Percentiles rank a stretch among this genome's conserved stretches.
Evolutionary conservation across 257 asterid genomes (phyloP).

Genomic region (Paraleonurus japonicus): DNA sequence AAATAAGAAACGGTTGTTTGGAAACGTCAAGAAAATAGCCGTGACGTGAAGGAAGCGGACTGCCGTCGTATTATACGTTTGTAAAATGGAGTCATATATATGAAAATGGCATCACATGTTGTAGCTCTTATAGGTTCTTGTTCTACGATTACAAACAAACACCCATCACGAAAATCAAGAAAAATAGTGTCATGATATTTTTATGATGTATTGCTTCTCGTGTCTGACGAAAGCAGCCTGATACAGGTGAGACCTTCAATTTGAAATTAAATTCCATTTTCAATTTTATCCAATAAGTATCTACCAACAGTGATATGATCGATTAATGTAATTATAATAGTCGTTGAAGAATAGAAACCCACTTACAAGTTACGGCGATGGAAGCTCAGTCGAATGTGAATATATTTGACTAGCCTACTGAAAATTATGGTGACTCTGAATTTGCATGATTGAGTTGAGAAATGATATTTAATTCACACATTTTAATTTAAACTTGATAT

Average conservation of each 20-base stretch:
- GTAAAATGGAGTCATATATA: neutral
- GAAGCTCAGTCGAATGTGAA: neutral
- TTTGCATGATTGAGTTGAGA: neutral
- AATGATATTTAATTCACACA: too few relatives aligned
- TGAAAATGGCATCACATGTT: too few relatives aligned
- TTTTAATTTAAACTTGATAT: too few relatives aligned
- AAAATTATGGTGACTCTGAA: neutral
- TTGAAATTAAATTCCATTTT: neutral
- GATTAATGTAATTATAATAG: too few relatives aligned
- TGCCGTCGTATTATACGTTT: constrained; percentile 15
- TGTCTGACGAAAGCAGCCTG: neutral
- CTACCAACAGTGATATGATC: neutral
- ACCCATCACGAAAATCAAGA: too few relatives aligned
- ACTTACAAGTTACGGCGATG: neutral
- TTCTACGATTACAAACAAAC: too few relatives aligned
- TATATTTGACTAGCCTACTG: neutral
- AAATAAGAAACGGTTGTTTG: neutral
- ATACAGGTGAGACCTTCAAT: neutral
- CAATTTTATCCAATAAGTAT: neutral
- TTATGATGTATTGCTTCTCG: neutral
- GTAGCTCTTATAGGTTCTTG: too few relatives aligned
- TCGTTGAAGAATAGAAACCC: neutral
- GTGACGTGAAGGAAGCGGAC: constrained; percentile 26
- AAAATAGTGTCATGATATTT: neutral
- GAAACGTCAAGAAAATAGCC: neutral